Percentiles rank a stretch among this genome's conserved stretches.
Evolutionary conservation across 495 filamentous ascomycete species (phyloP).

Genomic region (Trypethelium eluteriae): DNA sequence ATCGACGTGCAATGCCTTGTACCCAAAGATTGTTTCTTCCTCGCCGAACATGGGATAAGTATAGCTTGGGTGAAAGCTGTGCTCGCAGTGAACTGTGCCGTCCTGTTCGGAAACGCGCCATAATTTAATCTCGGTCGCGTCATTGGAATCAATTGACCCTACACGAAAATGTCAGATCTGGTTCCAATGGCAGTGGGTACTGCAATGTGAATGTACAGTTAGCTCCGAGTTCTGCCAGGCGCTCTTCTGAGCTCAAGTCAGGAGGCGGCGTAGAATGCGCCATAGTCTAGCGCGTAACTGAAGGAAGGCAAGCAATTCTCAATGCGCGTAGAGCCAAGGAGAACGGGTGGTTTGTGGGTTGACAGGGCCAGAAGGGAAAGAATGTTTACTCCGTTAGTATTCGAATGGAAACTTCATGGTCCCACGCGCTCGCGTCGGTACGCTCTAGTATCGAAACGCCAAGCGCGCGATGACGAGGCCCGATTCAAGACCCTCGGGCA

Average conservation of each 20-base stretch:
- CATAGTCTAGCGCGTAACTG: neutral
- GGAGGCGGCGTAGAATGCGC: neutral
- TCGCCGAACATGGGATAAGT: slow-evolving; percentile 91
- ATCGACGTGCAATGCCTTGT: slow-evolving; percentile 66
- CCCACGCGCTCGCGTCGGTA: no score
- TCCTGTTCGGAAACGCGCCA: neutral
- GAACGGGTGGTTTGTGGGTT: neutral
- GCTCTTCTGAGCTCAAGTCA: neutral
- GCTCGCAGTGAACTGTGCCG: neutral
- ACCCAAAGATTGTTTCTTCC: slow-evolving; percentile 83
- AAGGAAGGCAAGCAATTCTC: neutral
- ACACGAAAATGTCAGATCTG: neutral
- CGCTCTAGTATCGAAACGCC: neutral
- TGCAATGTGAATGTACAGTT: neutral
- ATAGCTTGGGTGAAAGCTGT: slow-evolving; percentile 71
- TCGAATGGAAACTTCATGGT: no score
- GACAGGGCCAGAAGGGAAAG: neutral
- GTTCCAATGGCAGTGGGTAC: neutral
- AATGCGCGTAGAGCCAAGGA: neutral
- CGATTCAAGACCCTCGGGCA: neutral
- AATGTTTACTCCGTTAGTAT: neutral
- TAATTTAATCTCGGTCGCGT: slow-evolving; percentile 9
- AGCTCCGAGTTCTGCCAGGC: neutral
- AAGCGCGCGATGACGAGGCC: neutral
- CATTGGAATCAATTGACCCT: neutral